A percentile compares a stretch with the other conserved stretches of the same genome.
Evolutionary conservation across 768 basidiomycete genomes (phyloP).

Genomic region (Arthromyces matolae): DNA sequence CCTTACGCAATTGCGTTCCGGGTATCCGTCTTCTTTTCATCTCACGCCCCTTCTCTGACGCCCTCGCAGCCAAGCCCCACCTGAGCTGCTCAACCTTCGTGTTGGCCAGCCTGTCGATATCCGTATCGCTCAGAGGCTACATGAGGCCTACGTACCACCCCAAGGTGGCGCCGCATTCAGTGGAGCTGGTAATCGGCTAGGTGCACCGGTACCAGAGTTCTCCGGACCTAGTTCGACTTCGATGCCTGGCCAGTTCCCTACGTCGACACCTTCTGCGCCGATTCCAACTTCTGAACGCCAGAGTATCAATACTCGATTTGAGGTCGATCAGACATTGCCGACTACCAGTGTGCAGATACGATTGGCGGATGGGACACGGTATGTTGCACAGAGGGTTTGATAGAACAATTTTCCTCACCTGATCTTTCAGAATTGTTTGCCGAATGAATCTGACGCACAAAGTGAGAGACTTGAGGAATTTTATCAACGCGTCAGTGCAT

Average conservation of each 20-base stretch:
- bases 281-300: slow-evolving; percentile 20
- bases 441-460: slow-evolving; percentile 92
- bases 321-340: slow-evolving; percentile 79
- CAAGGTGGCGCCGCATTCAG: slow-evolving; percentile 51
- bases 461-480: slow-evolving; percentile 76
- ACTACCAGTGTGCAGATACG: slow-evolving; percentile 89
- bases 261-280: slow-evolving; percentile 22
- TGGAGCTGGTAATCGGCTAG: slow-evolving; percentile 79
- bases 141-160: slow-evolving; percentile 66
- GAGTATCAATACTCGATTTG: slow-evolving; percentile 54
- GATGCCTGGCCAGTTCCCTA: slow-evolving; percentile 66
- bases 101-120: slow-evolving; percentile 84
- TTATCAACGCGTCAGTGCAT: slow-evolving; percentile 81
- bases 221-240: slow-evolving; percentile 10
- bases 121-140: slow-evolving; percentile 62
- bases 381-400: neutral
- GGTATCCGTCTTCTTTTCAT: slow-evolving; percentile 52
- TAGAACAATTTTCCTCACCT: neutral
- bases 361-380: slow-evolving; percentile 88
- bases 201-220: slow-evolving; percentile 61
- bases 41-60: neutral
- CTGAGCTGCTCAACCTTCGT: slow-evolving; percentile 66
- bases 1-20: slow-evolving; percentile 73
- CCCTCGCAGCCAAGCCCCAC: slow-evolving; percentile 65
- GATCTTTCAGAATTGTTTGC: slow-evolving; percentile 57